Base-by-base conservation (phyloP, 495 filamentous ascomycete species). In the Xylaria palmicola region DNA sequence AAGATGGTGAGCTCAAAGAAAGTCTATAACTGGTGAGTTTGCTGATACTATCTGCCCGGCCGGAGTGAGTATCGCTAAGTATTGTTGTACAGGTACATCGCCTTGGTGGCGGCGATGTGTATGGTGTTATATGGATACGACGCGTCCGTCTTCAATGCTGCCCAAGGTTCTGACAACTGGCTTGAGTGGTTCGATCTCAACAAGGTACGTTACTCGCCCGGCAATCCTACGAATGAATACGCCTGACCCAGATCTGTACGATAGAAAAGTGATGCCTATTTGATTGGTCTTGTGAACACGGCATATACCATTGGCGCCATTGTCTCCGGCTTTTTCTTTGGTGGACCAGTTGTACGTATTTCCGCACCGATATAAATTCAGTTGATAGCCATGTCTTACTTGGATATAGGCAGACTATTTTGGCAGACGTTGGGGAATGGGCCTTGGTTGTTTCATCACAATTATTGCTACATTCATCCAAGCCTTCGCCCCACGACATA, bases 121-220 rank as follows among this genome's bases (percentile, higher is more conserved):
- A 88, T 88, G 86, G 83, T 86, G 15, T 73, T 88, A 15, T 88
- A 86, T 65, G 85, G 86, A 10, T 88, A 86, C 61, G 85, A 88
- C 78, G 84, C 84, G 26, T 86, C 84, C 1, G 84, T 87, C 9
- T 88, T 79, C 76, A 87, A 87, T 68, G 83, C 84, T 22, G 81
- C 86, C 19, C 84, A 85, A 64, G 81, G 79, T 26, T 84, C 81
- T 7, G 68, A 77, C 7, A 82, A 86, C 63, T 87, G 85, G 85
- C 69, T 81, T 6, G 77, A 76, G 15, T 87, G 76, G 68, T 87
- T 88, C 70, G 75, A 83, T 44, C 71, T 74, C 57, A 56, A 85
- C 26, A 78, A 81, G 4, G 78, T 74, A 34, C 62, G 74, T 59
- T 12, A 47, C 34, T 4, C 12, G 2, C n/a, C 2, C 9, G 12